Evolutionary conservation across 352 stramenopile genomes (phyloP), one percentile per base, ranked within the genome.

Genomic region (Vaucheria bursata): DNA sequence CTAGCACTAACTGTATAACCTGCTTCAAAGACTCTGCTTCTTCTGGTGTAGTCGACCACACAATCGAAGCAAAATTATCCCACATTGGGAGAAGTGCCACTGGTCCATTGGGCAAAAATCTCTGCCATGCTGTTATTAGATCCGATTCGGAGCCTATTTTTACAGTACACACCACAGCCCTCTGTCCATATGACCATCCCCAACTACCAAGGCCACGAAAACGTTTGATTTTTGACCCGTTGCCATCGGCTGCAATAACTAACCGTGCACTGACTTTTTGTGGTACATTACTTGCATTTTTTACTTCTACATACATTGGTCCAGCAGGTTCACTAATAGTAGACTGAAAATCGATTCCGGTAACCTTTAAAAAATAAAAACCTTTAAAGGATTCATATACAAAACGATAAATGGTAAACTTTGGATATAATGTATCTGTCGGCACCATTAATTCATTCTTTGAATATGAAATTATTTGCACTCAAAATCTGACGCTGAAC

Each of bases 161-260:
- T 75, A 96, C 89, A 6, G 90, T 95, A 1, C 89, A 88, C n/a
- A 96, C 91, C 25, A 96, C 87, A 0, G 90, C 91, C 69, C 93
- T 87, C 78, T 96, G 91, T 80, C 93, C 90, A 84, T 96, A 96
- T 76, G 92, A 88, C 90, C 90, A 96, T 59, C 90, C 91, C 88
- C 89, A 96, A 1, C 89, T 93, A 73, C 88, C 87, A 18, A 96
- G 85, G 3, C 88, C 90, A 71, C 90, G 89, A 45, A 95, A 85
- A 2, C 8, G 40, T 59, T 90, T 89, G 35, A 87, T 73, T 81
- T 93, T 90, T 78, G 91, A 96, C 82, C 92, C 91, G 73, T 88
- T 90, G 52, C 91, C 91, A 73, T 96, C 91, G 2, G 91, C 90
- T 1, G 89, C 91, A 34, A 96, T 87, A 33, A 95, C 88, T 5